Base-by-base conservation (phyloP, 2,329 filamentous ascomycete genomes). In the Fusarium marasasianum region DNA sequence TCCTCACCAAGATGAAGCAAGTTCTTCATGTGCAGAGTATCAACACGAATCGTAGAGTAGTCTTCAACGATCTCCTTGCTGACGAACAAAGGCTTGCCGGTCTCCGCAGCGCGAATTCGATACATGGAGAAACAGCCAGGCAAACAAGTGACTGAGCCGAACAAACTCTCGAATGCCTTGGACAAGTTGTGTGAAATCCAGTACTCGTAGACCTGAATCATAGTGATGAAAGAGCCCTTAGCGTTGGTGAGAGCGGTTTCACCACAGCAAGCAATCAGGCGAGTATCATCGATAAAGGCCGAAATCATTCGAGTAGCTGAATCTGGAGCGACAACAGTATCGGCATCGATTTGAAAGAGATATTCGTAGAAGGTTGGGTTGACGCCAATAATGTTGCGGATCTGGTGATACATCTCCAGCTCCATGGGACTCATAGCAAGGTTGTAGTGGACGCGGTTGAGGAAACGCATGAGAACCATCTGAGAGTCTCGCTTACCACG, bases 121-220 rank as follows among this genome's bases (percentile, higher is more conserved):
- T 98, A 99, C 96, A 99, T 99, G 79, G 93, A 95, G 89, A 98
- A 99, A 90, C 96, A 99, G 87, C 96, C 96, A 31, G 96, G 96
- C 81, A 99, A 87, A 89, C 96, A 99, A 57, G 96, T 99, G 77
- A 99, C 96, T 76, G 94, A 97, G 66, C 96, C 96, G 81, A 99
- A 99, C 78, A 99, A 88, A 84, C 93, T 96, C 84, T 98, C 96
- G 82, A 99, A 99, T 18, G 96, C 96, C 86, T 99, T 98, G 77
- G 94, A 92, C 77, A 99, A 85, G 82, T 98, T 97, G 87, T 99
- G 96, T 58, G 96, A 98, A 79, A 99, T 99, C 86, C 95, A 99
- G 88, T 99, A 99, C 84, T 99, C 96, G 87, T 98, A 99, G 40
- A 99, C 96, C 84, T 99, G 96, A 82, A 99, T 99, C 96, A 98